Evolutionary conservation across 225 moss, liverwort and hornwort genomes (phyloP).

Genomic region (Pleurozium schreberi): DNA sequence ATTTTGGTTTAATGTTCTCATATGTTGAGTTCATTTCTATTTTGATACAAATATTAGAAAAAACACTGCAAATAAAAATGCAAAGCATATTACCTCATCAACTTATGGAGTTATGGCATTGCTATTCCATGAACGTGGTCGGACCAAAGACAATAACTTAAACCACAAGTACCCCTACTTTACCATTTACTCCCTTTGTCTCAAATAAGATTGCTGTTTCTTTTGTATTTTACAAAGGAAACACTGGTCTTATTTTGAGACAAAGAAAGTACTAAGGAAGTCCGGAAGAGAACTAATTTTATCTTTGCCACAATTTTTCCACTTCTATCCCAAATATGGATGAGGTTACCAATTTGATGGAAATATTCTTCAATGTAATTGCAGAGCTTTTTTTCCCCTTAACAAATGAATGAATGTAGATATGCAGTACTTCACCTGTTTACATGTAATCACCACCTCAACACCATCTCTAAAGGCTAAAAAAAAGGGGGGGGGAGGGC

Average conservation of each 20-base stretch:
- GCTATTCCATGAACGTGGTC: background rate
- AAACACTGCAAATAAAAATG: background rate
- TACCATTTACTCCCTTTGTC: too few relatives aligned
- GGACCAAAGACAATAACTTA: background rate
- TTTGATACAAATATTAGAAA: too few relatives aligned
- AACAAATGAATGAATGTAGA: background rate
- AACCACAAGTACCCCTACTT: background rate
- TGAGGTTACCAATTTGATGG: background rate
- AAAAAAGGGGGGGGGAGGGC: background rate
- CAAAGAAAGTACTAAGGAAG: too few relatives aligned
- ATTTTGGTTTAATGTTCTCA: background rate
- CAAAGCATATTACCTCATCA: background rate
- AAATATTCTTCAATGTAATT: background rate
- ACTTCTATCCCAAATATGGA: background rate
- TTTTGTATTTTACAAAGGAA: too few relatives aligned
- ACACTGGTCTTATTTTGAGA: too few relatives aligned
- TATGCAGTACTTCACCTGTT: background rate
- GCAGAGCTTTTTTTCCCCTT: rapidly evolving
- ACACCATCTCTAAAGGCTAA: rapidly evolving
- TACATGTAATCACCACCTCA: background rate
- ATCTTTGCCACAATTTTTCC: background rate
- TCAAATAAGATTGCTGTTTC: too few relatives aligned
- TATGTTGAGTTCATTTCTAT: background rate
- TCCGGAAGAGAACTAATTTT: background rate
- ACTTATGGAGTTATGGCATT: too few relatives aligned